Percentiles rank a stretch among this genome's conserved stretches.
These are phyloP conservation scores for Microbotryomycetes sp. DNA, from an alignment of 1,284 basidiomycete genomes.

Conservation along the genomic window DNA sequence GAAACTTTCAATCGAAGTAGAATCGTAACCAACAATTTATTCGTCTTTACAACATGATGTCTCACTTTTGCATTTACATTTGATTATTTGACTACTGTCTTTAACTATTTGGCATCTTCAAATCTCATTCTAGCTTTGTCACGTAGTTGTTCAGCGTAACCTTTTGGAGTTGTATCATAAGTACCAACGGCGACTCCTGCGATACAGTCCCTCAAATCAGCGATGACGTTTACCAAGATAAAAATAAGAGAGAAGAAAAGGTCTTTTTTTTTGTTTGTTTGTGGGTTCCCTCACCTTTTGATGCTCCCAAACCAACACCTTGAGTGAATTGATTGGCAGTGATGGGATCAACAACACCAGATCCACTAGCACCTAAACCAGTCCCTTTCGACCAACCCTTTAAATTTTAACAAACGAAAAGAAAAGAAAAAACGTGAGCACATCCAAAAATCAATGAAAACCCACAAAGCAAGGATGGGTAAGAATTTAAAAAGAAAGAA, in stretches of 20 bases:
- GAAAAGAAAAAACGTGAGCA: neutral
- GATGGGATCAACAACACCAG: constrained; percentile 80
- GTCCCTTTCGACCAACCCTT: constrained; percentile 78
- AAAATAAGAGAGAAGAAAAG: neutral
- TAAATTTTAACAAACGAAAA: neutral
- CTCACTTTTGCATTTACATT: too few relatives aligned
- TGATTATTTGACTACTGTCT: too few relatives aligned
- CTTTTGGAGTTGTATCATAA: constrained; percentile 7
- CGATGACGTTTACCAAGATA: neutral
- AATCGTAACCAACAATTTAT: too few relatives aligned
- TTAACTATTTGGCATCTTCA: neutral
- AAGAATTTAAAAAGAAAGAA: too few relatives aligned
- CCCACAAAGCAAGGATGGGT: too few relatives aligned
- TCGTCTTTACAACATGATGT: too few relatives aligned
- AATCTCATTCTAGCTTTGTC: neutral
- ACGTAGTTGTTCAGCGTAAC: constrained; percentile 5
- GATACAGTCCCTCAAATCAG: neutral
- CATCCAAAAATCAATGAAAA: neutral
- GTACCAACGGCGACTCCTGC: constrained; percentile 22
- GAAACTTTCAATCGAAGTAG: too few relatives aligned
- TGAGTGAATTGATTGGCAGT: constrained; percentile 74
- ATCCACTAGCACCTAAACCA: constrained; percentile 71
- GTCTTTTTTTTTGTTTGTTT: too few relatives aligned
- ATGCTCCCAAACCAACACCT: constrained; percentile 77
- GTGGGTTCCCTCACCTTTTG: constrained; percentile 54